phyloP scores from a whole-genome alignment of 2,329 filamentous ascomycete species.

The Rhynchosporium graminicola region DNA sequence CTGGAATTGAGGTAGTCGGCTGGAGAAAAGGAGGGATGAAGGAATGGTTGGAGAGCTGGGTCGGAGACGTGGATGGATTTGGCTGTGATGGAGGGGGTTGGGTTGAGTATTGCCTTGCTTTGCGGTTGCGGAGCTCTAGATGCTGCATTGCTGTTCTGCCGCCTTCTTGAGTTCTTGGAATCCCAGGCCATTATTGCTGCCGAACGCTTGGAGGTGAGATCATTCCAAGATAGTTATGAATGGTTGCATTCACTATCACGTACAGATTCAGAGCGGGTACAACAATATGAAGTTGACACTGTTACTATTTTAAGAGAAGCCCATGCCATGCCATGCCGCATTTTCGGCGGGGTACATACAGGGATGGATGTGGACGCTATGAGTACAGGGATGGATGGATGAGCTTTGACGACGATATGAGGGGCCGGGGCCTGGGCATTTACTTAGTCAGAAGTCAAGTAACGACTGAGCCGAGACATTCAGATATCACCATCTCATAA shows the following conservation, averaged over 20 bases:
- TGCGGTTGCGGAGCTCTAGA: slow-evolving; percentile 22
- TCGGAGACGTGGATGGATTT: slow-evolving; percentile 67
- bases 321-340: neutral
- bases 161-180: slow-evolving; percentile 34
- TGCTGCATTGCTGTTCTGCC: slow-evolving; percentile 35
- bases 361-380: neutral
- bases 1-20: slow-evolving; percentile 81
- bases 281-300: too few relatives aligned
- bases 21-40: slow-evolving; percentile 76
- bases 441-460: too few relatives aligned
- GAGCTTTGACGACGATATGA: neutral
- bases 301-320: neutral
- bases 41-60: slow-evolving; percentile 72
- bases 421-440: neutral
- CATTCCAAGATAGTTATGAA: neutral
- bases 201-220: neutral
- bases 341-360: neutral
- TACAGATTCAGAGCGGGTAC: too few relatives aligned
- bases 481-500: too few relatives aligned
- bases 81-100: slow-evolving; percentile 25
- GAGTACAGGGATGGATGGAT: neutral
- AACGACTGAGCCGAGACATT: too few relatives aligned
- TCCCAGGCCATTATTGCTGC: slow-evolving; percentile 37
- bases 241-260: too few relatives aligned
- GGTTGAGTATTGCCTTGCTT: slow-evolving; percentile 17